Percentiles rank a stretch among this genome's conserved stretches.
Evolutionary conservation across 768 basidiomycete genomes (phyloP).

Genomic region (Cubamyces lactineus): DNA sequence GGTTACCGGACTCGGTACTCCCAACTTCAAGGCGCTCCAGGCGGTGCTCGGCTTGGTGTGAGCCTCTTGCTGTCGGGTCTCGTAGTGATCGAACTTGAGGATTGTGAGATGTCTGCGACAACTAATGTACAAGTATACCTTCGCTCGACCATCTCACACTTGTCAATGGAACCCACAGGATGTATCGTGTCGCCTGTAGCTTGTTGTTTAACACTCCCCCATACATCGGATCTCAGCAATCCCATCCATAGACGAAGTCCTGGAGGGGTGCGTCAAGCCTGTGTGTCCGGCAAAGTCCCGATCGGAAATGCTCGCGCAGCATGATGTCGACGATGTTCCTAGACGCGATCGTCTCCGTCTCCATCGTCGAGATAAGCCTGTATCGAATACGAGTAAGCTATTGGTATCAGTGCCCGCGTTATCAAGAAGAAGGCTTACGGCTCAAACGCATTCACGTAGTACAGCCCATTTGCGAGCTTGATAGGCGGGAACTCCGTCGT

Average conservation of each 20-base stretch:
- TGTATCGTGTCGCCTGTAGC: no score
- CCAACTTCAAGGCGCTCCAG: constrained; percentile 57
- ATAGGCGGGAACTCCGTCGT: constrained; percentile 73
- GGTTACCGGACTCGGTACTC: constrained; percentile 45
- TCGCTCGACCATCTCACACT: no score
- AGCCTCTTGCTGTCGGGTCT: no score
- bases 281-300: constrained; percentile 55
- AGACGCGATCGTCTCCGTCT: constrained; percentile 84
- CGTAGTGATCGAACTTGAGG: no score
- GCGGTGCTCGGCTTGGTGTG: constrained; percentile 37
- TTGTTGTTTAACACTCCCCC: not conserved
- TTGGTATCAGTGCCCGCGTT: not conserved
- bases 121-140: no score
- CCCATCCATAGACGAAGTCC: constrained; percentile 28
- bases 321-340: constrained; percentile 84
- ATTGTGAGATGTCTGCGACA: no score
- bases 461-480: constrained; percentile 75
- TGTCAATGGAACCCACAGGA: no score
- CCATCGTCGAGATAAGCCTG: constrained; percentile 91
- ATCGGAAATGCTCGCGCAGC: constrained; percentile 69
- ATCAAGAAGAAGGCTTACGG: constrained; percentile 53
- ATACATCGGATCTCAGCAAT: constrained; percentile 4
- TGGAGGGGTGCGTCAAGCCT: constrained; percentile 20
- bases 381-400: constrained; percentile 3
- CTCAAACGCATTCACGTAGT: constrained; percentile 93